Base-by-base conservation (phyloP, 2,329 filamentous ascomycete genomes). In the Arthrobotrys musiformis region DNA sequence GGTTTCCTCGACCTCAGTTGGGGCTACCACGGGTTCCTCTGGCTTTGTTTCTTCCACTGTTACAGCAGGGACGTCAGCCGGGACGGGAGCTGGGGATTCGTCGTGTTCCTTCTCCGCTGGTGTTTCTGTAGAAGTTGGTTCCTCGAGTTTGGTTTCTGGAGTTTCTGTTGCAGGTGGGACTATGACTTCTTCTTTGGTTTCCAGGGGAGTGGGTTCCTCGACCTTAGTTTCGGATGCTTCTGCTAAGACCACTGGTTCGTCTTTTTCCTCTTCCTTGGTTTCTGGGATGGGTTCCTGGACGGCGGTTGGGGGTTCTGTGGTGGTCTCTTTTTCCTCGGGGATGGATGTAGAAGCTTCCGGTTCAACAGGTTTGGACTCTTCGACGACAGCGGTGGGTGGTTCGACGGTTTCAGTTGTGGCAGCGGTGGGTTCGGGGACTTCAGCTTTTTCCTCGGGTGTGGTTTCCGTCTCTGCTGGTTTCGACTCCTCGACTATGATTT, bases 401-500 rank as follows among this genome's bases (percentile, higher is more conserved):
- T 37, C 52, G 7, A 44, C 58, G n/a, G 37, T 46, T 46, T 62
- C 58, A 6, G 42, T 13, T 1, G 37, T 30, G 9, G 37, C 46
- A 4, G 35, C 7, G 8, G n/a, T 42, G 24, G 58, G 58, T 9
- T 62, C 58, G n/a, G 26, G 19, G 13, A 33, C 37, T 11, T 58
- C 52, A 6, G 37, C 52, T 30, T 58, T 58, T 6, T 58, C 52
- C 15, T 67, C 62, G 4, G 48, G 42, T 24, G 30, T 22, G n/a
- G 19, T 11, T 58, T 40, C 52, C 8, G 35, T 24, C 24, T 70
- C 56, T 8, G 42, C 67, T 54, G 56, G 56, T 35, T 62, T 70
- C 19, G 35, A 48, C 44, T 68, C 70, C n/a, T 68, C 70, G 9
- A 54, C 35, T 24, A 48, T 37, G 9, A 72, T 35, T n/a, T 44